Conservation (phyloP, 176 grass and related monocot genomes). For the Eragrostis curvula region DNA sequence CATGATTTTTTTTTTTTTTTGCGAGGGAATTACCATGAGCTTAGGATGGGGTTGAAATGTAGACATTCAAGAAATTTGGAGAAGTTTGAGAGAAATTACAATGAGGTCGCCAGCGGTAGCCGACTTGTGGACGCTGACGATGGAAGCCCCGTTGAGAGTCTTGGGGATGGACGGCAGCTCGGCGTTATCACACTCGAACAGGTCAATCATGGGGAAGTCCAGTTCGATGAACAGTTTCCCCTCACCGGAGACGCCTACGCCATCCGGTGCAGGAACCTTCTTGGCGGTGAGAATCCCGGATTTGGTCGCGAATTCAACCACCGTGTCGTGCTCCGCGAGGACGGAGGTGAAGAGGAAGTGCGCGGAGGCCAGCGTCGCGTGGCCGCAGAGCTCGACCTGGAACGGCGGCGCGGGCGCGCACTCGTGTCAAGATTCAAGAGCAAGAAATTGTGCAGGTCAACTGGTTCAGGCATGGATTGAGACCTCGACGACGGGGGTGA, state of each 20-base stretch:
- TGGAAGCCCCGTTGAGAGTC: constrained; percentile 54
- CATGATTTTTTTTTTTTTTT: no score
- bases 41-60: background rate
- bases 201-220: constrained; percentile 64
- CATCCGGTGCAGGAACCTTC: constrained; percentile 38
- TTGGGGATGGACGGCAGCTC: constrained; percentile 47
- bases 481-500: constrained; percentile 75
- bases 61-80: background rate
- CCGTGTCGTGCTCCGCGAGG: constrained; percentile 33
- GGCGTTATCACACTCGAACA: constrained; percentile 31
- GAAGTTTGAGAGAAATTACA: constrained; percentile 32
- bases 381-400: constrained; percentile 46
- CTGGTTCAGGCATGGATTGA: background rate
- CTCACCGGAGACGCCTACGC: background rate
- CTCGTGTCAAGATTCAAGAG: background rate
- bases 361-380: constrained; percentile 71
- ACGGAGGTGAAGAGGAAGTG: constrained; percentile 64
- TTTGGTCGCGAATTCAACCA: constrained; percentile 62
- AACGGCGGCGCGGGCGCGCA: background rate
- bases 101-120: constrained; percentile 46
- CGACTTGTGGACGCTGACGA: constrained; percentile 64
- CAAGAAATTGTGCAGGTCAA: background rate
- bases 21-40: background rate
- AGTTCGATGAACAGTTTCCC: constrained; percentile 69
- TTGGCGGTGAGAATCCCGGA: constrained; percentile 67